phyloP scores from a whole-genome alignment of 2,329 filamentous ascomycete species.

The Aspergillus sp. region DNA sequence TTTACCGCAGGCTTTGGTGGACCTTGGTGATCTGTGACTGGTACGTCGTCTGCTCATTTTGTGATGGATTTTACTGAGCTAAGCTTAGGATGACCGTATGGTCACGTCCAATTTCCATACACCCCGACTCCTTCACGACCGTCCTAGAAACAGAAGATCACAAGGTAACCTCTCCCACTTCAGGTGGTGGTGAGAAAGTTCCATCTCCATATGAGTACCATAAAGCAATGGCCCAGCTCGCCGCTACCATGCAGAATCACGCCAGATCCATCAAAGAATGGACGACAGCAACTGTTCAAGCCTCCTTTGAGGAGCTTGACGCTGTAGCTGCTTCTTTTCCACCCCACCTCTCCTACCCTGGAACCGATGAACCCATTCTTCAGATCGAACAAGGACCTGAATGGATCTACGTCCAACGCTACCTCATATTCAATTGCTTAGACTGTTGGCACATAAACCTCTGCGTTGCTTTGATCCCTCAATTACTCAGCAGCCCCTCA shows the following conservation, averaged over 20 bases:
- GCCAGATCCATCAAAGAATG: constrained; percentile 1
- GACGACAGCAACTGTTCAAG: background rate
- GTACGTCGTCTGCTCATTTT: background rate
- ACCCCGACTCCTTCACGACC: constrained; percentile 1
- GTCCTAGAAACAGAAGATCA: background rate
- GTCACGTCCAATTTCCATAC: constrained; percentile 2
- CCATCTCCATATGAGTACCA: constrained; percentile 1
- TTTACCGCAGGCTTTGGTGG: constrained; percentile 1
- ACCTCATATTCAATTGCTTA: background rate
- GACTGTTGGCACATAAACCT: constrained; percentile 6
- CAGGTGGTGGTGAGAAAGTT: background rate
- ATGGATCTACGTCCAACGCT: background rate
- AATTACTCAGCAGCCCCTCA: background rate
- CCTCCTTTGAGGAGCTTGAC: background rate
- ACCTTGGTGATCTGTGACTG: constrained; percentile 5
- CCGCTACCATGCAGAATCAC: constrained; percentile 6
- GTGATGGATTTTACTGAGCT: background rate
- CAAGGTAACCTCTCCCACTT: background rate
- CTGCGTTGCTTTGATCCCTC: background rate
- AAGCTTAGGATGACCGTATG: constrained; percentile 2
- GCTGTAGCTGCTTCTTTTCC: background rate
- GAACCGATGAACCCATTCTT: background rate
- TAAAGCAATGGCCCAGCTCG: constrained; percentile 4
- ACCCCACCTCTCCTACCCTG: background rate
- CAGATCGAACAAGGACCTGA: background rate